Evolutionary conservation across 2,329 filamentous ascomycete species (phyloP), one percentile per base, ranked within the genome.

Genomic region (Colletotrichum cordylinicola): DNA sequence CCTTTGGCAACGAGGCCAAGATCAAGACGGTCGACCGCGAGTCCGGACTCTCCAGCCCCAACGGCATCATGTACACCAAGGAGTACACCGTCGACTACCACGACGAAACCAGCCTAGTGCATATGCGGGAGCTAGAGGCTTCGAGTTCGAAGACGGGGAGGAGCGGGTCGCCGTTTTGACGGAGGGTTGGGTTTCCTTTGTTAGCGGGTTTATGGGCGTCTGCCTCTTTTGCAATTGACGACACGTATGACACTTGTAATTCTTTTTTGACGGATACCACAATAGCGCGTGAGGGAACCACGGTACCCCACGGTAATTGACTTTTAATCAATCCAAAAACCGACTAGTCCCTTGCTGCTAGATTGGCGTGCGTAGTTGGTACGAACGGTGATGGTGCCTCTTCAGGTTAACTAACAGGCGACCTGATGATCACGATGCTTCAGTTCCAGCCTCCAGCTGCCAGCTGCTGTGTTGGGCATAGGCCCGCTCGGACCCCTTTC

Each of bases 61-160:
- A 79, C 3, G 80, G 82, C 0, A 85, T 85, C 60, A 79, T 79
- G 1, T 83, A 80, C 62, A 79, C 84, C 18, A 84, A 81, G 56
- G 81, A 82, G 16, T 86, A 84, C 52, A 76, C 80, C 10, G 83
- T 86, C 2, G 82, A 85, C 65, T 85, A 81, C 39, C 80, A 75
- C 16, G 82, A 85, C 71, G 83, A 85, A 67, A 78, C 79, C 3
- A 79, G 81, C 6, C 68, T 85, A 21, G 82, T 85, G 2, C 73
- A 80, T 16, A 79, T 84, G 78, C 79, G 78, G 29, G 82, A 83
- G 9, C 16, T 81, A 55, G 75, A 77, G 24, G 67, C 68, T 2
- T 67, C 62, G 48, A 75, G 75, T 56, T 75, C 73, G 29, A 75
- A 70, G 58, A 72, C 68, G 4, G 65, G 68, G 13, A 37, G 75